Evolutionary conservation across 306 rosid species (phyloP).

Genomic region (Cyclanthera cordifolia): DNA sequence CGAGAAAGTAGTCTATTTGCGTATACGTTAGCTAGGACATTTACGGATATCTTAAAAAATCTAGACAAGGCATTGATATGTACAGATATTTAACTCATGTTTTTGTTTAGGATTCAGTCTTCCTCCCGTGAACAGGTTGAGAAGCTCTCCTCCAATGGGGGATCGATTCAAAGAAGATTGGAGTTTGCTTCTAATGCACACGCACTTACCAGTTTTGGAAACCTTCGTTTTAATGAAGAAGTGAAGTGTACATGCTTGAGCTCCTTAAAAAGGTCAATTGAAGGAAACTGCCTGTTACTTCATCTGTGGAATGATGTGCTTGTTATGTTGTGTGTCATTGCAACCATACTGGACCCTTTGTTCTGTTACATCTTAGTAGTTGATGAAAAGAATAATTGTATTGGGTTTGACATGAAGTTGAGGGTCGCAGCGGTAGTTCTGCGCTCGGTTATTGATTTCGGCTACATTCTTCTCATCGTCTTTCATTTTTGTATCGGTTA

Average conservation of each 20-base stretch:
- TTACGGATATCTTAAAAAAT: too few relatives aligned
- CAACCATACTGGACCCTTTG: constrained; percentile 13
- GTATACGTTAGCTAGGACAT: too few relatives aligned
- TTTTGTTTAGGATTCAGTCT: background rate
- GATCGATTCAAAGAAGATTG: background rate
- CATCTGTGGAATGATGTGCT: constrained; percentile 8
- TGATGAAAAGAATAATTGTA: background rate
- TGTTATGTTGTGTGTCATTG: constrained; percentile 3
- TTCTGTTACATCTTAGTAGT: background rate
- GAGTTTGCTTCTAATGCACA: background rate
- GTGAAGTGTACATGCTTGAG: background rate
- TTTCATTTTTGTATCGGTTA: background rate
- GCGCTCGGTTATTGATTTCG: constrained; percentile 15
- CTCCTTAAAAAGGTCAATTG: background rate
- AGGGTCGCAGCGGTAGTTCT: background rate
- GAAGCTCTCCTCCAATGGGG: too few relatives aligned
- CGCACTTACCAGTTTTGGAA: constrained; percentile 1
- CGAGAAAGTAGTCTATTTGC: too few relatives aligned
- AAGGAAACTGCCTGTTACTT: background rate
- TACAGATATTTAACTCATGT: background rate
- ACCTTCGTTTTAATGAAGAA: background rate
- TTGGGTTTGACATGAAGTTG: constrained; percentile 7
- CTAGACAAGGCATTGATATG: background rate
- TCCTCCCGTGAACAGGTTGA: too few relatives aligned
- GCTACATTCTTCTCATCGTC: background rate